Evolutionary conservation across 1,139 yeast species (phyloP).

Genomic region (Saccharomyces hybrid): DNA sequence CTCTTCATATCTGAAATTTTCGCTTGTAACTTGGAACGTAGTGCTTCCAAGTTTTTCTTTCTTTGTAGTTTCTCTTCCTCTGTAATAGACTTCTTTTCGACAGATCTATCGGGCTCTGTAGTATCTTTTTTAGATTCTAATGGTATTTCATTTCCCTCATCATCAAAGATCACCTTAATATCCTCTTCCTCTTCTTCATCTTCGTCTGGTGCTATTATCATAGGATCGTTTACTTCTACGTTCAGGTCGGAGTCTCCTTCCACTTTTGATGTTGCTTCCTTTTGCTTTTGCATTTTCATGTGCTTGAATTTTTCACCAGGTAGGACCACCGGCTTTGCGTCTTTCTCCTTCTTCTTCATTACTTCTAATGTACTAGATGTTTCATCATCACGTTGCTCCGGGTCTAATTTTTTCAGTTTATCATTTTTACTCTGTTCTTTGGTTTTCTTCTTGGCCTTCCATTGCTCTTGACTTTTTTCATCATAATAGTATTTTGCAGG

Average conservation of each 20-base stretch:
- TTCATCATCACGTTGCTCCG: conserved; percentile 45
- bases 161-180: conserved; percentile 57
- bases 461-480: conserved; percentile 69
- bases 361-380: conserved; percentile 64
- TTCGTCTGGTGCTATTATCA: conserved; percentile 9
- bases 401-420: conserved; percentile 70
- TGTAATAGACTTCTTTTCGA: conserved; percentile 17
- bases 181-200: conserved; percentile 33
- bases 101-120: conserved; percentile 11
- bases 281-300: conserved; percentile 8
- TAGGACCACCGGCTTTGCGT: conserved; percentile 52
- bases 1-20: conserved; percentile 66
- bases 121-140: conserved; percentile 1
- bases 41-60: conserved; percentile 51
- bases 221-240: conserved; percentile 8
- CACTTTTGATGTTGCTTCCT: conserved; percentile 17
- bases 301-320: conserved; percentile 38
- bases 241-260: conserved; percentile 13
- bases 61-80: conserved; percentile 43
- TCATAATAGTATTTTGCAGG: conserved; percentile 90
- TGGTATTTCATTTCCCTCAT: conserved; percentile 58
- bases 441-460: conserved; percentile 76
- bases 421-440: conserved; percentile 57
- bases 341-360: conserved; percentile 46
- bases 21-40: conserved; percentile 64